These are phyloP conservation scores for Amanita muscaria DNA, from an alignment of 768 basidiomycete species.

Conservation along the genomic window DNA sequence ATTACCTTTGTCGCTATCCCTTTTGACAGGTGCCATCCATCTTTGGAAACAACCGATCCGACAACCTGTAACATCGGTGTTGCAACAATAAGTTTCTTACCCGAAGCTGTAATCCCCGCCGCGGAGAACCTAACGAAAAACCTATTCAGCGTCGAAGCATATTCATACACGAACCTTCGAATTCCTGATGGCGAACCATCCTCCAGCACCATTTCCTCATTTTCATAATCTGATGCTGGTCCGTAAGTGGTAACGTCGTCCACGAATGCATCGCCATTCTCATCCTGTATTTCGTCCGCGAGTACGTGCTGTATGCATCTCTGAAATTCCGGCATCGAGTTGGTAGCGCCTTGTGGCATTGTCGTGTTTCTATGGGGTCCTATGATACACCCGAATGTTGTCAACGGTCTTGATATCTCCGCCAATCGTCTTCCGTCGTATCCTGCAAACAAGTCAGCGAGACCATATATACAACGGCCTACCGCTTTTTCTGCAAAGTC, in stretches of 20 bases:
- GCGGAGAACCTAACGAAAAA: constrained; percentile 15
- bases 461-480: constrained; percentile 16
- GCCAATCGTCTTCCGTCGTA: constrained; percentile 23
- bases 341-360: too few species aligned
- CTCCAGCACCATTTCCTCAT: neutral
- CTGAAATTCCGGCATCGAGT: too few species aligned
- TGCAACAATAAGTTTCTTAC: constrained; percentile 19
- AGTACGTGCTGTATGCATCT: too few species aligned
- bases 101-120: constrained; percentile 26
- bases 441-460: constrained; percentile 22
- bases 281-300: too few species aligned
- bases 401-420: constrained; percentile 21
- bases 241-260: too few species aligned
- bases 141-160: constrained; percentile 14
- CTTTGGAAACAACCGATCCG: constrained; percentile 17
- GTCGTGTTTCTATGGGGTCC: constrained; percentile 15
- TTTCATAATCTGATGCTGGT: too few species aligned
- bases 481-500: constrained; percentile 19
- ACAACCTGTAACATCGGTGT: constrained; percentile 18
- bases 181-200: constrained; percentile 16
- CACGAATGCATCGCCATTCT: too few species aligned
- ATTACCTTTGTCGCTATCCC: constrained; percentile 17
- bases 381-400: constrained; percentile 22
- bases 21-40: constrained; percentile 23
- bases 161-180: constrained; percentile 21